These are phyloP conservation scores for Aspergillus heteromorphus DNA, from an alignment of 495 filamentous ascomycete species.

Conservation along the genomic window DNA sequence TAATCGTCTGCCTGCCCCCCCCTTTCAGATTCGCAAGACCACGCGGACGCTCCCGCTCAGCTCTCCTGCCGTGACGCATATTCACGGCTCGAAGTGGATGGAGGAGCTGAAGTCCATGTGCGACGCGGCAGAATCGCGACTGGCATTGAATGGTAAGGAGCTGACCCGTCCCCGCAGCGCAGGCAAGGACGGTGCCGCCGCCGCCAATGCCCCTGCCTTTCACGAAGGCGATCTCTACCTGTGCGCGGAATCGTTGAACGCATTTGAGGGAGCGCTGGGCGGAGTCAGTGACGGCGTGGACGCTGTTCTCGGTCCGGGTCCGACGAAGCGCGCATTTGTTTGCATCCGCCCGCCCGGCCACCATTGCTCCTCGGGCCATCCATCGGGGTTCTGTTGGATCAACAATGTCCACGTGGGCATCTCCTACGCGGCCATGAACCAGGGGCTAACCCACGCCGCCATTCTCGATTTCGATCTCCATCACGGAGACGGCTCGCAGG, in stretches of 20 bases:
- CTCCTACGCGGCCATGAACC: slow-evolving; percentile 72
- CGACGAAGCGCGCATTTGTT: slow-evolving; percentile 69
- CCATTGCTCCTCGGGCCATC: slow-evolving; percentile 81
- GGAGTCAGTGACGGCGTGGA: slow-evolving; percentile 91
- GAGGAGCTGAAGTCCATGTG: slow-evolving; percentile 83
- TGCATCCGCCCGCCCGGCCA: slow-evolving; percentile 84
- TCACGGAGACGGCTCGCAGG: slow-evolving; percentile 92
- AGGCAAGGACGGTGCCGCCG: slow-evolving; percentile 33
- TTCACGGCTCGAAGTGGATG: slow-evolving; percentile 88
- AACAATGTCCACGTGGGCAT: slow-evolving; percentile 98
- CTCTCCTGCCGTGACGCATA: slow-evolving; percentile 68
- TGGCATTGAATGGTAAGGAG: slow-evolving; percentile 71
- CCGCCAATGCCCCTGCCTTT: slow-evolving; percentile 45
- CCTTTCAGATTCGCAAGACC: slow-evolving; percentile 78
- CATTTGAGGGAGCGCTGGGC: slow-evolving; percentile 82
- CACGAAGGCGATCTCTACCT: slow-evolving; percentile 88
- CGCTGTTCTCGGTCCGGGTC: slow-evolving; percentile 61
- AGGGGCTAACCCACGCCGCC: slow-evolving; percentile 87
- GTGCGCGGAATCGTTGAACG: slow-evolving; percentile 75
- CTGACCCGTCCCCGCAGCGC: slow-evolving; percentile 54
- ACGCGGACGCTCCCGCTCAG: slow-evolving; percentile 56
- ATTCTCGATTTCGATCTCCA: slow-evolving; percentile 98
- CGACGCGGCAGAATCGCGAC: slow-evolving; percentile 63
- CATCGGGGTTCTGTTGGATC: slow-evolving; percentile 96
- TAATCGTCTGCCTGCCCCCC: slow-evolving; percentile 50